phyloP scores from a whole-genome alignment of 2,329 filamentous ascomycete species.

The Pseudogymnoascus sp. region DNA sequence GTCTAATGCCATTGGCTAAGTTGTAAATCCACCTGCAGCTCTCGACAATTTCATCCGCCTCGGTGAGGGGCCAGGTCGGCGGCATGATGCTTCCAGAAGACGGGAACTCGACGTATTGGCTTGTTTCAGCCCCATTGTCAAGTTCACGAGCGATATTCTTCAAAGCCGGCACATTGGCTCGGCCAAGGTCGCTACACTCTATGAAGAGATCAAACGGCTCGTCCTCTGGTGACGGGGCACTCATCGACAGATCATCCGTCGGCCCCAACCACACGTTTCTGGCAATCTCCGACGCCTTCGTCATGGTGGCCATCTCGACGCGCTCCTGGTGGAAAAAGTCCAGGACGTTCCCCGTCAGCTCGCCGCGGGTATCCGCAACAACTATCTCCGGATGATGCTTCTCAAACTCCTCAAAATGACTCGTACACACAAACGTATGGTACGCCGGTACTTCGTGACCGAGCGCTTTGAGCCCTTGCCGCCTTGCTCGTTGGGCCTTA shows the following conservation, averaged over 20 bases:
- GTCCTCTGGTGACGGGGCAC: slow-evolving; percentile 41
- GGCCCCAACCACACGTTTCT: slow-evolving; percentile 86
- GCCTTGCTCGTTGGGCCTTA: slow-evolving; percentile 59
- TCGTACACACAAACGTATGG: slow-evolving; percentile 72
- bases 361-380: slow-evolving; percentile 63
- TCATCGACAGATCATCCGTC: slow-evolving; percentile 56
- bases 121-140: slow-evolving; percentile 34
- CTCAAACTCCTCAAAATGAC: slow-evolving; percentile 65
- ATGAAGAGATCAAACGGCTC: slow-evolving; percentile 74
- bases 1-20: slow-evolving; percentile 57
- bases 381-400: slow-evolving; percentile 61
- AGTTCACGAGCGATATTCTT: slow-evolving; percentile 50
- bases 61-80: slow-evolving; percentile 72
- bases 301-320: slow-evolving; percentile 89
- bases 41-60: slow-evolving; percentile 76
- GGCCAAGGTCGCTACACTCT: slow-evolving; percentile 79
- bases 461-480: slow-evolving; percentile 17
- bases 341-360: slow-evolving; percentile 66
- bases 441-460: slow-evolving; percentile 54
- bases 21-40: slow-evolving; percentile 87
- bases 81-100: slow-evolving; percentile 89
- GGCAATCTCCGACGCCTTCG: slow-evolving; percentile 77
- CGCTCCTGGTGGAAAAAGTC: slow-evolving; percentile 89
- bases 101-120: slow-evolving; percentile 64
- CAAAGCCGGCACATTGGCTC: slow-evolving; percentile 62